A percentile compares a stretch with the other conserved stretches of the same genome.
phyloP scores from a whole-genome alignment of 2,329 filamentous ascomycete genomes.

The Paraphaeosphaeria sporulosa region DNA sequence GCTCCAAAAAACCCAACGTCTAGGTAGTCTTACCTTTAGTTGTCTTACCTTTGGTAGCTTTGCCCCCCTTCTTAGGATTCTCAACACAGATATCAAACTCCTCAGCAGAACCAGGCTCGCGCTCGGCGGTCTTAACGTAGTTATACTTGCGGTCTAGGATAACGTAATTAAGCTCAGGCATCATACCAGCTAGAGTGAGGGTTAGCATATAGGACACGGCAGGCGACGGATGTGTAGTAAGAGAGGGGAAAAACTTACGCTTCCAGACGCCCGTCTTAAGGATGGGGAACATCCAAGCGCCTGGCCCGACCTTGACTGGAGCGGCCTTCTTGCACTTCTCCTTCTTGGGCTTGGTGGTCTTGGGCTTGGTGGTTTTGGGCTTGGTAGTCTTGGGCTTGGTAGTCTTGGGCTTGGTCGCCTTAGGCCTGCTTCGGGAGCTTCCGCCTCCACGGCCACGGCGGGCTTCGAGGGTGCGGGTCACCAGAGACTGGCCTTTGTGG shows the following conservation, averaged over 20 bases:
- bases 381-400: constrained; percentile 1
- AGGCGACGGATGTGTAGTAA: neutral
- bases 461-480: constrained; percentile 3
- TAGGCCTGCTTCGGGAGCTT: neutral
- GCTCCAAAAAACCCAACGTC: too few relatives aligned
- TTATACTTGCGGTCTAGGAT: constrained; percentile 12
- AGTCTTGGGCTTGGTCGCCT: neutral
- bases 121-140: constrained; percentile 13
- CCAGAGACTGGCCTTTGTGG: neutral
- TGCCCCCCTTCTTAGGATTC: neutral
- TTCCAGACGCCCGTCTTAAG: constrained; percentile 11
- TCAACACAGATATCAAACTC: constrained; percentile 5
- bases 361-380: neutral
- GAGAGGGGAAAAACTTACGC: constrained; percentile 2
- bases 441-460: neutral
- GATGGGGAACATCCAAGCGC: constrained; percentile 11
- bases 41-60: neutral
- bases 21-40: too few relatives aligned
- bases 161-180: constrained; percentile 5
- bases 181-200: constrained; percentile 5
- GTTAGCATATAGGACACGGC: constrained; percentile 4
- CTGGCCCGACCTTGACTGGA: constrained; percentile 2
- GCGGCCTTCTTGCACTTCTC: neutral
- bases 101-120: constrained; percentile 10
- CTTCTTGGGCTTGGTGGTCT: neutral